Percentiles rank a stretch among this genome's conserved stretches.
These are phyloP conservation scores for Blastobotrys chiropterorum DNA, from an alignment of 805 yeast species.

Conservation along the genomic window DNA sequence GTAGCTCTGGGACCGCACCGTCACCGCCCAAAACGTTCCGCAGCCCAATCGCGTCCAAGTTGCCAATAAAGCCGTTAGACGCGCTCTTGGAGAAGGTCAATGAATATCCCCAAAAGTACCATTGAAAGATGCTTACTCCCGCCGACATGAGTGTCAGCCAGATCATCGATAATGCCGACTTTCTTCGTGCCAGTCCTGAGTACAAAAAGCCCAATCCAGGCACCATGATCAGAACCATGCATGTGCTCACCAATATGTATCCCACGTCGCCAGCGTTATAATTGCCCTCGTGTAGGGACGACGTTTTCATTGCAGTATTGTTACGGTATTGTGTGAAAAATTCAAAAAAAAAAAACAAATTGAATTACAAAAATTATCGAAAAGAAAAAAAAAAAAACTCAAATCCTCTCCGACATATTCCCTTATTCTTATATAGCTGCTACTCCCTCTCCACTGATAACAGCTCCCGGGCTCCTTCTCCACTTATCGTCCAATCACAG, in stretches of 20 bases:
- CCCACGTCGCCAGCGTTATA: slow-evolving; percentile 36
- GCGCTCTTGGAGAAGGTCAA: slow-evolving; percentile 80
- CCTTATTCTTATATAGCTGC: neutral
- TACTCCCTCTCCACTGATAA: neutral
- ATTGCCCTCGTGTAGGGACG: neutral
- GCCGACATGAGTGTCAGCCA: slow-evolving; percentile 75
- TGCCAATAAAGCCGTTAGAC: slow-evolving; percentile 80
- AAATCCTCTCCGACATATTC: neutral
- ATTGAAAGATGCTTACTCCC: slow-evolving; percentile 71
- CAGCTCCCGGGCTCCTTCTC: no score
- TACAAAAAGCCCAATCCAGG: slow-evolving; percentile 92
- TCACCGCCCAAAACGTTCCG: slow-evolving; percentile 54
- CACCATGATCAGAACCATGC: slow-evolving; percentile 79
- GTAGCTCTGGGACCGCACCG: slow-evolving; percentile 67
- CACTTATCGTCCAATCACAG: neutral
- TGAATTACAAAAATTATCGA: neutral
- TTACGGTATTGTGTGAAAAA: slow-evolving; percentile 2
- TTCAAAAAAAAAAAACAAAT: no score
- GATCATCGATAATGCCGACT: slow-evolving; percentile 80
- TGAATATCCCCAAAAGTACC: slow-evolving; percentile 99
- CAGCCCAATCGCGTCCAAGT: slow-evolving; percentile 76
- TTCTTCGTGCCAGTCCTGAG: slow-evolving; percentile 85
- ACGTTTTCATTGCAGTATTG: neutral
- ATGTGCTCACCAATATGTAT: slow-evolving; percentile 32
- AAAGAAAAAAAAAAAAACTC: neutral